Conservation (phyloP, 768 basidiomycete genomes). For the Macrolepiota albuminosa region DNA sequence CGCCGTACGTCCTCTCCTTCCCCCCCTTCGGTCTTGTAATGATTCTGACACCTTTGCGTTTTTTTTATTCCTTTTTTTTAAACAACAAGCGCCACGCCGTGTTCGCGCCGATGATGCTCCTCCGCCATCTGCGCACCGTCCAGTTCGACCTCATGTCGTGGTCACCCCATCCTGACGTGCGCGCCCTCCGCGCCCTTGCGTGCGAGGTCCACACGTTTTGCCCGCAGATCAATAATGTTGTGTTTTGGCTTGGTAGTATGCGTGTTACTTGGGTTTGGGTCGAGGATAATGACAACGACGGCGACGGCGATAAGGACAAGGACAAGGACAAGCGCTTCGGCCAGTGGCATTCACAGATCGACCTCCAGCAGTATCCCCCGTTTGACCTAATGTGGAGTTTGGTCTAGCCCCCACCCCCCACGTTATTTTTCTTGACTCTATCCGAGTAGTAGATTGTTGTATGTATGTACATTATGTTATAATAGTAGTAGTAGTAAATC, state of each 20-base stretch:
- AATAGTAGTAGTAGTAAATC: too few species aligned
- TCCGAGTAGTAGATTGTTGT: too few species aligned
- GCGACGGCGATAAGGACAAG: too few species aligned
- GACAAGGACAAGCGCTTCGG: not conserved
- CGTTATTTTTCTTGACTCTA: too few species aligned
- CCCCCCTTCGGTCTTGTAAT: too few species aligned
- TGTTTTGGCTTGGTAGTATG: conserved; percentile 26
- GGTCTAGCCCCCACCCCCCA: not conserved
- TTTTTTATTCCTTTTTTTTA: not conserved
- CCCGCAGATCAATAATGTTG: conserved; percentile 20
- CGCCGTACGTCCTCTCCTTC: conserved; percentile 16
- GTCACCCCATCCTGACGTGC: conserved; percentile 19
- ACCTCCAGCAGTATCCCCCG: conserved; percentile 7
- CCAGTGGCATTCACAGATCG: conserved; percentile 11
- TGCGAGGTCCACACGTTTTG: conserved; percentile 28
- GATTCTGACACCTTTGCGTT: too few species aligned
- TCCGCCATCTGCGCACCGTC: conserved; percentile 24
- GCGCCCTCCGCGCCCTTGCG: conserved; percentile 27
- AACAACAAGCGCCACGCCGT: conserved; percentile 23
- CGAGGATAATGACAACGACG: too few species aligned
- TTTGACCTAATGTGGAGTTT: conserved; percentile 12
- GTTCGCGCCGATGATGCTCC: conserved; percentile 19
- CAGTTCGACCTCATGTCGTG: conserved; percentile 30
- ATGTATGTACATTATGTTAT: too few species aligned
- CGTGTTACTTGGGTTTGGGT: conserved; percentile 21